These are phyloP conservation scores for Xylaria longipes DNA, from an alignment of 495 filamentous ascomycete species.

Conservation along the genomic window DNA sequence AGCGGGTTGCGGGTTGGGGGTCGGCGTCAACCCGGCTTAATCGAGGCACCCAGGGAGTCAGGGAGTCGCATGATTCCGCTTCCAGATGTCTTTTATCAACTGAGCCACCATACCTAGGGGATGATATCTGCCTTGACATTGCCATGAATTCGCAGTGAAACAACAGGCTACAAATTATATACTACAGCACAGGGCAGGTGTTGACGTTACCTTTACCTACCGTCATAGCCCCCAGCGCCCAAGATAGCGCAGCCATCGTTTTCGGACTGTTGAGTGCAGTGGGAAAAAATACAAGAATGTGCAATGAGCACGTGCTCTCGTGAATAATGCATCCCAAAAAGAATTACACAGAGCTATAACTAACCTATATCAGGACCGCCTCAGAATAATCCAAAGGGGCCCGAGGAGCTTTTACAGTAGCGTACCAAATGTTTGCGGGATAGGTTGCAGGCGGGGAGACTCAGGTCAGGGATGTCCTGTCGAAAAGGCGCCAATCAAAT, in stretches of 20 bases:
- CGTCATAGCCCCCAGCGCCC: too few relatives aligned
- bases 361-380: neutral
- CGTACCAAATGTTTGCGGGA: neutral
- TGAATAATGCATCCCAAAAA: neutral
- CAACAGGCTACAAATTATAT: neutral
- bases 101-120: neutral
- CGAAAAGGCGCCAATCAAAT: neutral
- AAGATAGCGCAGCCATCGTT: neutral
- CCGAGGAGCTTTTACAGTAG: neutral
- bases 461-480: slow-evolving; percentile 3
- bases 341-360: neutral
- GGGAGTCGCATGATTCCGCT: neutral
- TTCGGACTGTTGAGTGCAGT: neutral
- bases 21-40: slow-evolving; percentile 6
- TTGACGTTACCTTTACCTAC: neutral
- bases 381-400: neutral
- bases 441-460: neutral
- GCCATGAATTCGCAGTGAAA: neutral
- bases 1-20: neutral
- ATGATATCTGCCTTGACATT: slow-evolving; percentile 1
- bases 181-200: neutral
- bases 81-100: neutral
- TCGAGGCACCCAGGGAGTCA: neutral
- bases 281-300: neutral
- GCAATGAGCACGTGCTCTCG: slow-evolving; percentile 11